Evolutionary conservation across 73 alveolate species (phyloP), one percentile per base, ranked within the genome.

Genomic region (Urostyla sp.): DNA sequence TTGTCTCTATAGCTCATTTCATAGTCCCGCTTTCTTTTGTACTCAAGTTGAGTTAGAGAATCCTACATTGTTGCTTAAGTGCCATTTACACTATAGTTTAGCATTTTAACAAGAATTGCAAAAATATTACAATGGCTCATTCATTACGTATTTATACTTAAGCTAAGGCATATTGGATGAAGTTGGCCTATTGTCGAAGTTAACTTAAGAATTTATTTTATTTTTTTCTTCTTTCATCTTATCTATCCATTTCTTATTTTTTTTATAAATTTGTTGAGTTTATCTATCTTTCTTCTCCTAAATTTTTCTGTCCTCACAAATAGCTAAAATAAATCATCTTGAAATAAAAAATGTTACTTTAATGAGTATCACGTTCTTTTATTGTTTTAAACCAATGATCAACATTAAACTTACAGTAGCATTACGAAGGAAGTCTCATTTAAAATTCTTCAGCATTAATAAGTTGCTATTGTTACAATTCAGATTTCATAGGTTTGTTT

Each of bases 41-140:
- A 63, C 23, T 34, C 26, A 34, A 63, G 44, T 24, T 63, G 60
- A 2, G 37, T 60, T 43, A 43, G 79, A 13, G 79, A 63, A 16
- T 20, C 15, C 24, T 40, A 23, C 6, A 63, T 63, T 20, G 43
- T 34, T 1, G 79, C 79, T n/a, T 20, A 13, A 3, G 79, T 13
- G 24, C 79, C 79, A n/a, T 37, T 46, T 2, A 63, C 50, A 63
- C n/a, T n/a, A n/a, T n/a, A n/a, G n/a, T n/a, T n/a, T n/a, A n/a
- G n/a, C n/a, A n/a, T n/a, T n/a, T n/a, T n/a, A n/a, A n/a, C n/a
- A n/a, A n/a, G n/a, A n/a, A n/a, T n/a, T n/a, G n/a, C n/a, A n/a
- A n/a, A n/a, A n/a, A n/a, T n/a, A n/a, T n/a, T n/a, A n/a, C n/a
- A 73, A 73, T 0, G 85, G 85, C 32, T 73, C 85, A 51, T 73